Evolutionary conservation across 116 monocot species (phyloP), one percentile per base, ranked within the genome.

Genomic region (Papilionanthe hybrid): DNA sequence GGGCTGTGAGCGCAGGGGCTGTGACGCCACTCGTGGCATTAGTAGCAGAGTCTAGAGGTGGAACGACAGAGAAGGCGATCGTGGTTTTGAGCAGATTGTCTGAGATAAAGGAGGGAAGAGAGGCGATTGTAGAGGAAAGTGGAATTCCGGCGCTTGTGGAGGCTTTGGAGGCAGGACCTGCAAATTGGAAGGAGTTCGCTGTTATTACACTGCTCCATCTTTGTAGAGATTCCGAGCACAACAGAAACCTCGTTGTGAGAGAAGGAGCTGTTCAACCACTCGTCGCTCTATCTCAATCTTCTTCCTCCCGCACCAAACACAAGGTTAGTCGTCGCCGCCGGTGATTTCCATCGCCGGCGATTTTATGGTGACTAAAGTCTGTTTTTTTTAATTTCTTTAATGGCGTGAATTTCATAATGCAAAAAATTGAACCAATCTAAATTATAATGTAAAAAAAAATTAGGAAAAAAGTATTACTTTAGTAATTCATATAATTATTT

Each of bases 231-330:
- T 78, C 82, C 60, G 58, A 42, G 20, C 76, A 69, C 37, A 89
- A 89, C 83, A 58, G 92, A 15, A 79, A 79, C 20, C 53, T 94
- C 55, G 86, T 98, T 27, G 91, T 94, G 17, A 82, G 92, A 10
- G 94, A 94, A 85, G 97, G 97, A 49, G 97, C 87, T 27, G 93
- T 98, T 66, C 97, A 94, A 27, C 92, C 97, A 20, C 86, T 98
- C 45, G 94, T 89, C 30, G 91, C 92, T 12, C 87, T 98, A 28
- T 89, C 91, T 11, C 97, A 94, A 82, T 86, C 88, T 73, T 88
- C 84, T 4, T 88, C 94, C 41, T 77, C 85, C n/a, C 66, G 89
- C 9, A 85, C 87, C 74, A 94, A 94, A 82, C 86, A 85, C 29
- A 97, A 94, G 96, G 96, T 97, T 60, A 45, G 57, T 25, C 1